phyloP scores from a whole-genome alignment of 2,329 filamentous ascomycete genomes.

The Pseudogymnoascus sp. region DNA sequence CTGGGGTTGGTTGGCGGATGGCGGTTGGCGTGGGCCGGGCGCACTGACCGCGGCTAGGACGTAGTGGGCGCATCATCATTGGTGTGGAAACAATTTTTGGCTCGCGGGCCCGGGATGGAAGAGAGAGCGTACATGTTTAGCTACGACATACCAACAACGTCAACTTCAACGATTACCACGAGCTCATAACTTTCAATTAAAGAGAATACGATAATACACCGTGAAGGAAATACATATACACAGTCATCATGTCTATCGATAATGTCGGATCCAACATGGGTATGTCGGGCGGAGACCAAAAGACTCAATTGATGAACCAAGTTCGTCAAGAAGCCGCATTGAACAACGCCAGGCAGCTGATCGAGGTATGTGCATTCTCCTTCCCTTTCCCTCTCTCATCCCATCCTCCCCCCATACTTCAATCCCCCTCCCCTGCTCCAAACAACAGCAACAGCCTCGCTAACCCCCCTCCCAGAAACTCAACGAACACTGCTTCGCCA shows the following conservation, averaged over 20 bases:
- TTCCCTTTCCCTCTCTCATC: not conserved
- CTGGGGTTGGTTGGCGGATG: not conserved
- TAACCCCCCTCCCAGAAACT: slow-evolving; percentile 52
- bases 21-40: not conserved
- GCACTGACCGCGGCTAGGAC: not conserved
- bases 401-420: not conserved
- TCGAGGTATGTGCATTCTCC: slow-evolving; percentile 48
- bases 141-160: not conserved
- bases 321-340: slow-evolving; percentile 52
- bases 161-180: not conserved
- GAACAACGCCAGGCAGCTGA: slow-evolving; percentile 61
- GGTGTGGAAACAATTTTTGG: not conserved
- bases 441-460: not conserved
- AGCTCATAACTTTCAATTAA: not conserved
- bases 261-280: slow-evolving; percentile 21
- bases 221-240: not conserved
- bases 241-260: slow-evolving; percentile 19
- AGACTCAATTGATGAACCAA: slow-evolving; percentile 44
- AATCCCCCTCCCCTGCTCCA: not conserved
- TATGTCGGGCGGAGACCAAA: slow-evolving; percentile 18
- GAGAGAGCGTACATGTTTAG: not conserved
- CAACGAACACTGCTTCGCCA: slow-evolving; percentile 74
- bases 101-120: not conserved
- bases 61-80: not conserved
- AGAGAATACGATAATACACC: not conserved